Base-by-base conservation (phyloP, 306 rosid species). In the Glycine latifolia region DNA sequence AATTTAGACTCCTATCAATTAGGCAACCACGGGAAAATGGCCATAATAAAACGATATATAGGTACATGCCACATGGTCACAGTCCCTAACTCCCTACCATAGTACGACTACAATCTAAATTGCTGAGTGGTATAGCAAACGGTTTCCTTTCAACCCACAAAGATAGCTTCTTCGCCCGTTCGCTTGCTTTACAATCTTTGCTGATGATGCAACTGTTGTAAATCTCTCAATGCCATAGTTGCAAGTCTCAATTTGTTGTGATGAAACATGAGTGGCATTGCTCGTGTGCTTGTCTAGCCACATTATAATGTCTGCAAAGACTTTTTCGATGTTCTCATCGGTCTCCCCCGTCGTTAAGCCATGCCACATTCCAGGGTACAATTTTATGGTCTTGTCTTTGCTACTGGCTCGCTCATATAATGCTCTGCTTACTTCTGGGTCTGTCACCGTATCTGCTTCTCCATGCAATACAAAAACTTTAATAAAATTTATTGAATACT, bases 351-450 rank as follows among this genome's bases (percentile, higher is more conserved):
- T 88, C 3, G 99, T 93, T 74, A 95, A 77, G 49, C 87, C 97
- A 74, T 95, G 98, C 99, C 99, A 95, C 99, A 92, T 92, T 85
- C 92, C 96, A 0, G 93, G 91, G 75, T 92, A 94, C 80, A 94
- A 43, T 69, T 87, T 88, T 43, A 94, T 82, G 63, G 94, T 92
- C 89, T 91, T 94, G 81, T 94, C 98, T 54, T 10, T 61, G 87
- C 96, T 94, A 82, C 96, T 84, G 0, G 98, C 94, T 81, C 84
- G 71, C 54, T 88, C 87, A 77, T 92, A 88, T 26, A 94, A 35
- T 66, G 89, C 95, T 71, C 86, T 91, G 87, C 98, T 94, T 48
- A 94, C 90, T 88, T 94, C 97, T 76, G n/a, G n/a, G n/a, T n/a
- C n/a, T n/a, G n/a, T n/a, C n/a, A n/a, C n/a, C n/a, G n/a, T n/a